Evolutionary conservation across 192 early-diverging fungal species (phyloP).

Genomic region (Linnemannia hyalina): DNA sequence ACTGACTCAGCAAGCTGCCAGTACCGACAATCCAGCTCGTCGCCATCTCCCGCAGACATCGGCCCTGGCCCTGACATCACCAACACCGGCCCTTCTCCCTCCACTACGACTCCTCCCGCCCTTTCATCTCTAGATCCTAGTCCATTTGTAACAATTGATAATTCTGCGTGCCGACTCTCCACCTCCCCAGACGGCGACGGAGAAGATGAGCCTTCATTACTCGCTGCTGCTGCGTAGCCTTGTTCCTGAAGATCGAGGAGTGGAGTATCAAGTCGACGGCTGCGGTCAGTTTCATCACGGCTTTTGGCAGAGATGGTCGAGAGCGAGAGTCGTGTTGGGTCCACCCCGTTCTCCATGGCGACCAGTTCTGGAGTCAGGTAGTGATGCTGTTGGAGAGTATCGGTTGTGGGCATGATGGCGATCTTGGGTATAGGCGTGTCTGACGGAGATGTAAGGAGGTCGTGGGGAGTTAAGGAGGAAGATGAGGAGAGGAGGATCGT

Average conservation of each 20-base stretch:
- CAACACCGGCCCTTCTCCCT: background rate
- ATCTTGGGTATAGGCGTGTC: background rate
- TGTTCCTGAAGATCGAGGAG: slow-evolving; percentile 21
- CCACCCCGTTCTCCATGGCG: background rate
- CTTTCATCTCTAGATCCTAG: background rate
- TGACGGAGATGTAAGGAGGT: background rate
- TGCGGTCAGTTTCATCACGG: background rate
- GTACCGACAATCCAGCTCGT: background rate
- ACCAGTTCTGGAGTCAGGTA: background rate
- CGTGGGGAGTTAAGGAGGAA: background rate
- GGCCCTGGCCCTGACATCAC: background rate
- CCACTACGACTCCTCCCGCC: background rate
- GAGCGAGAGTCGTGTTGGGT: background rate
- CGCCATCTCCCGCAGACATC: too few species aligned
- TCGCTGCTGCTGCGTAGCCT: background rate
- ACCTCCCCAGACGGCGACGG: background rate
- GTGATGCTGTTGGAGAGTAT: background rate
- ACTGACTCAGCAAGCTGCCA: background rate
- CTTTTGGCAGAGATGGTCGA: background rate
- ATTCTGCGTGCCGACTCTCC: background rate
- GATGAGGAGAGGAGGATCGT: background rate
- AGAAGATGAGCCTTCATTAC: background rate
- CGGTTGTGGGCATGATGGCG: background rate
- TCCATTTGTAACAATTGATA: background rate
- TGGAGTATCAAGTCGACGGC: background rate